These are phyloP conservation scores for Paecilomyces niveus DNA, from an alignment of 2,329 filamentous ascomycete genomes.

Conservation along the genomic window DNA sequence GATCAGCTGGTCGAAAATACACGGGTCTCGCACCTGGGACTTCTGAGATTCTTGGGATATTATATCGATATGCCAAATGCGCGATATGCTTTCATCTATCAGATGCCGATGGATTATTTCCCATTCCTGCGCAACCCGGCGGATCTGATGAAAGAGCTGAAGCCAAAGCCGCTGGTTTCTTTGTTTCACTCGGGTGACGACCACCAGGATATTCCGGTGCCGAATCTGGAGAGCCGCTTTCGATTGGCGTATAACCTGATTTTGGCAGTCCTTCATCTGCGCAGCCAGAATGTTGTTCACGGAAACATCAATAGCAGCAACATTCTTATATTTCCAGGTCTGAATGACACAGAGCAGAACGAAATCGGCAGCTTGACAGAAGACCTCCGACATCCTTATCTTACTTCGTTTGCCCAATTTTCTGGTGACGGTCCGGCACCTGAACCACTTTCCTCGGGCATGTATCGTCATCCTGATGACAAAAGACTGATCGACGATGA, in stretches of 20 bases:
- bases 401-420: constrained; percentile 55
- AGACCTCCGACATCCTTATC: constrained; percentile 48
- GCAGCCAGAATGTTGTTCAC: constrained; percentile 51
- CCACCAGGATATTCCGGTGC: constrained; percentile 34
- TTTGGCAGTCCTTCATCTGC: constrained; percentile 50
- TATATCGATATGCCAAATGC: constrained; percentile 50
- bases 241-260: constrained; percentile 54
- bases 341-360: constrained; percentile 24
- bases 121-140: constrained; percentile 34
- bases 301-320: constrained; percentile 61
- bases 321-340: constrained; percentile 49
- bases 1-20: constrained; percentile 36
- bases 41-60: constrained; percentile 43
- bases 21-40: constrained; percentile 33
- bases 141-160: constrained; percentile 28
- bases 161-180: constrained; percentile 35
- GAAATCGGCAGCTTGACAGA: constrained; percentile 27
- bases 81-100: constrained; percentile 55
- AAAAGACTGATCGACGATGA: constrained; percentile 32
- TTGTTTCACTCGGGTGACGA: constrained; percentile 36
- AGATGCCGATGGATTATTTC: constrained; percentile 46
- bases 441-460: constrained; percentile 44
- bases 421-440: constrained; percentile 43
- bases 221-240: constrained; percentile 57
- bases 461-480: constrained; percentile 54